A percentile compares a stretch with the other conserved stretches of the same genome.
phyloP scores from a whole-genome alignment of 331 rosid species.

The Saraca asoca region DNA sequence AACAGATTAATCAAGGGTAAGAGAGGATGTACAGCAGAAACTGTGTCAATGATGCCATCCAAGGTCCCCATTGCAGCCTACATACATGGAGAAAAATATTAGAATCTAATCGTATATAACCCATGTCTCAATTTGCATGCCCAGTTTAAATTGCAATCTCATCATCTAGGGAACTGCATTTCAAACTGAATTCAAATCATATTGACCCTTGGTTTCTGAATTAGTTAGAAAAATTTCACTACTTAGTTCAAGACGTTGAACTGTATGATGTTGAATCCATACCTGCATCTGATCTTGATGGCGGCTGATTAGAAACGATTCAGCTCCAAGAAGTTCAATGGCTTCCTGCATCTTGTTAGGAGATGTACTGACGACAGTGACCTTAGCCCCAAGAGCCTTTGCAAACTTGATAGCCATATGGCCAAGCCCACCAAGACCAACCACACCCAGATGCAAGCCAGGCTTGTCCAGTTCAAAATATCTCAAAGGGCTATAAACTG shows the following conservation, averaged over 20 bases:
- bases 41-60: constrained; percentile 57
- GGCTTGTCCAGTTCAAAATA: constrained; percentile 43
- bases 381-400: constrained; percentile 49
- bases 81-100: neutral
- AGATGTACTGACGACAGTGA: constrained; percentile 52
- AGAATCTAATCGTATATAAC: neutral
- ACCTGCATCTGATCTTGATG: constrained; percentile 49
- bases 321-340: constrained; percentile 40
- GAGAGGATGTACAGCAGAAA: constrained; percentile 43
- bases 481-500: constrained; percentile 50
- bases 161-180: too few relatives aligned
- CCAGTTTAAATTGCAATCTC: too few relatives aligned
- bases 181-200: too few relatives aligned
- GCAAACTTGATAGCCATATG: constrained; percentile 55
- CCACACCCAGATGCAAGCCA: constrained; percentile 49
- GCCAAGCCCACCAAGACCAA: constrained; percentile 60
- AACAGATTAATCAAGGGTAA: constrained; percentile 39
- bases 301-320: constrained; percentile 42
- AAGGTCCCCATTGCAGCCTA: constrained; percentile 44
- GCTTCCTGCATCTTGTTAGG: constrained; percentile 46
- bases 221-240: too few relatives aligned
- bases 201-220: too few relatives aligned
- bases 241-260: too few relatives aligned
- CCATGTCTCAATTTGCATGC: neutral
- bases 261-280: too few relatives aligned